These are phyloP conservation scores for Corchorus capsularis DNA, from an alignment of 345 rosid species.

Conservation along the genomic window DNA sequence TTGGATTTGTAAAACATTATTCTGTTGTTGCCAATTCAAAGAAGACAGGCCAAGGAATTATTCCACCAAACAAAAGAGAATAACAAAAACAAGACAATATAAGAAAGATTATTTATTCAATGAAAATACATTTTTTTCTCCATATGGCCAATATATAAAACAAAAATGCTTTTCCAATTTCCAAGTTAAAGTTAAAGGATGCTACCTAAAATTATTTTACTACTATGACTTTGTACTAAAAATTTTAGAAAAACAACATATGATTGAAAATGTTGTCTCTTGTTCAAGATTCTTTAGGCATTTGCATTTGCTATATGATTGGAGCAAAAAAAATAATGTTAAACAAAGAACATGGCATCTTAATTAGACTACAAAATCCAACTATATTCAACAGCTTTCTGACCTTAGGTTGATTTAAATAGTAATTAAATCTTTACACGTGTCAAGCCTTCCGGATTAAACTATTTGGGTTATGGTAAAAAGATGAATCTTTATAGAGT, in stretches of 20 bases:
- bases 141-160: slow-evolving; percentile 13
- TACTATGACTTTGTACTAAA: neutral
- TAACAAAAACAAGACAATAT: slow-evolving; percentile 1
- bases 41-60: slow-evolving; percentile 3
- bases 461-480: neutral
- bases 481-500: neutral
- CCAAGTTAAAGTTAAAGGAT: slow-evolving; percentile 23
- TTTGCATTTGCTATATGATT: neutral
- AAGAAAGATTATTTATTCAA: slow-evolving; percentile 9
- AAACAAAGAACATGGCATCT: neutral
- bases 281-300: slow-evolving; percentile 19
- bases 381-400: neutral
- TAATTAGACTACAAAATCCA: neutral
- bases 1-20: neutral
- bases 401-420: neutral
- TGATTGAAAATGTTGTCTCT: slow-evolving; percentile 11
- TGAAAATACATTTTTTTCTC: neutral
- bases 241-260: neutral
- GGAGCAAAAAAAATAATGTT: neutral
- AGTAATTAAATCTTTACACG: neutral
- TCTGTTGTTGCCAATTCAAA: slow-evolving; percentile 4
- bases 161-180: slow-evolving; percentile 29
- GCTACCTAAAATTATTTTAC: slow-evolving; percentile 19
- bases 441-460: neutral
- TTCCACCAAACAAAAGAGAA: slow-evolving; percentile 24